Evolutionary conservation across 2,329 filamentous ascomycete genomes (phyloP), one percentile per base, ranked within the genome.

Genomic region (Alternaria sp.): DNA sequence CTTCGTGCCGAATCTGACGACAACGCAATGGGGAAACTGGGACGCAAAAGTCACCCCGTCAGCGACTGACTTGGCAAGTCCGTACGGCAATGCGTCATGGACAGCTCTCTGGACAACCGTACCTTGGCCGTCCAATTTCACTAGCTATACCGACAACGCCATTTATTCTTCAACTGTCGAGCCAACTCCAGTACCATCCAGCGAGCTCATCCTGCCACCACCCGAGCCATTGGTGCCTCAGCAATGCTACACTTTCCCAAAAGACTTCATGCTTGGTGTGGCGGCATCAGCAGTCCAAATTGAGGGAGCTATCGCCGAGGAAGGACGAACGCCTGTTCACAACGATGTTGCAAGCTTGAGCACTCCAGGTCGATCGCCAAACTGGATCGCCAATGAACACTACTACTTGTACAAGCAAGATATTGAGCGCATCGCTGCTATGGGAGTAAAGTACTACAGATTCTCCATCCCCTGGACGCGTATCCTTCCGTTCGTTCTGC

Each of bases 381-480:
- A 74, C 43, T 71, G 62, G n/a, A 49, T 70, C 8, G 81, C 81
- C 3, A 84, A 82, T 43, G 83, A 85, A 72, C 81, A 85, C 57
- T 86, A 86, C 68, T 86, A 85, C 61, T 72, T 85, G 8, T 87
- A 86, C 66, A 86, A 86, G 70, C 85, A 86, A 72, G 83, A 86
- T 43, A 85, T 87, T 44, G 84, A 83, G 59, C 80, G 84, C 0
- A 77, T 86, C 9, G 84, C 84, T 1, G 78, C 82, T 3, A 80
- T 87, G 72, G 85, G 85, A 0, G 79, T 85, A 9, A 80, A 80
- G 45, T 82, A 85, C 50, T 86, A 85, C 69, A 82, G 83, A 3
- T 86, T 86, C 62, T 83, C 81, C 4, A 84, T 86, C 55, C 74
- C 83, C 0, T 86, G 85, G 84, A 78, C 82, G 2, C 76, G 85